Base-by-base conservation (phyloP, 495 filamentous ascomycete genomes). In the Podospora pseudoanserina region DNA sequence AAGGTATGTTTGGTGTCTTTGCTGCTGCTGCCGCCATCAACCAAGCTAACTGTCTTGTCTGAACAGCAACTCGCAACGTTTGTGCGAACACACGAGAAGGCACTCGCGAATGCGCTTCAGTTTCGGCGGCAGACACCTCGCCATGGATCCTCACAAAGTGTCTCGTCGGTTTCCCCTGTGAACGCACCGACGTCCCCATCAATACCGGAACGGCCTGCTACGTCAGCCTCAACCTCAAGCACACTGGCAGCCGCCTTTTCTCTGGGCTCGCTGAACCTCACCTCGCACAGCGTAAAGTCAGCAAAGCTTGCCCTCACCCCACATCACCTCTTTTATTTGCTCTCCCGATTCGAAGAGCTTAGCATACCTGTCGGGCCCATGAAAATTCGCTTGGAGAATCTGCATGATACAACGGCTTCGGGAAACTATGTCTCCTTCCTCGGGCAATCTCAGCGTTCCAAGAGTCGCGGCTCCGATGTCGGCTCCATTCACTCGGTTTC, bases 381-480 rank as follows among this genome's bases (percentile, higher is more conserved):
- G 95, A 96, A 92, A 75, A 90, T 99, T 56, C 89, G 95, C 28
- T 80, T 98, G 72, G 95, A 98, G 78, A 98, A 96, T 72, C 88
- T 99, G 60, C 92, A 97, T 76, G 89, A 93, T 66, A 93, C 92
- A 70, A 86, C 89, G 2, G 89, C 91, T 23, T 89, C 93, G 30
- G 90, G 91, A 64, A 93, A 93, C 78, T 99, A 99, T 83, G 95
- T 99, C 54, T 99, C 95, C 18, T 99, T 99, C 78, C 85, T 97
- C 59, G 87, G 90, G 74, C 89, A 93, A 74, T 86, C 88, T 26
- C 91, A 91, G 73, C 83, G 87, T 73, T 91, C 85, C 70, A 92
- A 87, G 78, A 90, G 84, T 72, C 87, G 89, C 67, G 87, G 89
- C 67, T 89, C 90, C 63, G 95, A 97, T 84, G 87, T 89, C 54